These are phyloP conservation scores for Trichoderma harzianum DNA, from an alignment of 2,329 filamentous ascomycete species.

Conservation along the genomic window DNA sequence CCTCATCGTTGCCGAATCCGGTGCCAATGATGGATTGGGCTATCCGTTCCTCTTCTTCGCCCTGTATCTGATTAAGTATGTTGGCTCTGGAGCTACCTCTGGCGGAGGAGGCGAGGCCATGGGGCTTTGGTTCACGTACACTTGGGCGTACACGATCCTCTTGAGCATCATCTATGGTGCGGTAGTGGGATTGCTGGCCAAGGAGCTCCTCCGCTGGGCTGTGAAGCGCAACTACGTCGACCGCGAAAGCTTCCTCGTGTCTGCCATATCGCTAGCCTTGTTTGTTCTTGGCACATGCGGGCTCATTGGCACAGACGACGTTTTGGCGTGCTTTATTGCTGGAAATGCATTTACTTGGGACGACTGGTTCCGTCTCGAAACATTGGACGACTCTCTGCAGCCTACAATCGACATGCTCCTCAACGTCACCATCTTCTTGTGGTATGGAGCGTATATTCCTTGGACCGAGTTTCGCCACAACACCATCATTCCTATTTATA, in stretches of 20 bases:
- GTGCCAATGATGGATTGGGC: conserved; percentile 83
- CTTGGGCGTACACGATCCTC: conserved; percentile 78
- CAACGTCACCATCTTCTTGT: conserved; percentile 84
- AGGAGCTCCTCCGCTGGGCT: conserved; percentile 79
- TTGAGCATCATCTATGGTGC: conserved; percentile 76
- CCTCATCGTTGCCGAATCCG: conserved; percentile 78
- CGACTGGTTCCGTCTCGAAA: conserved; percentile 90
- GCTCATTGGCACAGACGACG: conserved; percentile 83
- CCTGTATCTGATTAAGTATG: conserved; percentile 77
- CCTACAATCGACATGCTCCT: conserved; percentile 93
- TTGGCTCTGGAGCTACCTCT: conserved; percentile 53
- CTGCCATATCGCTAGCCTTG: conserved; percentile 77
- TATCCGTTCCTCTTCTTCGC: conserved; percentile 87
- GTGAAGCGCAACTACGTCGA: conserved; percentile 80
- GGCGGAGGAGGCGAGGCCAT: conserved; percentile 65
- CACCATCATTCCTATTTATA: conserved; percentile 66
- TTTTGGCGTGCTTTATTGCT: conserved; percentile 87
- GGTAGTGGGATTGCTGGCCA: conserved; percentile 74
- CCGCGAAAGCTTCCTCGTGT: conserved; percentile 82
- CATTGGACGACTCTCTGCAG: conserved; percentile 85
- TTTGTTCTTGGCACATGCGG: conserved; percentile 87
- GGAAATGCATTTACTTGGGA: conserved; percentile 91
- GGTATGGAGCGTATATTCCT: conserved; percentile 82
- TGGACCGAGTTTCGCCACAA: conserved; percentile 70
- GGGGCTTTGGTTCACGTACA: conserved; percentile 79